Evolutionary conservation across 2,329 filamentous ascomycete genomes (phyloP), one percentile per base, ranked within the genome.

Genomic region (Epichloe sp.): DNA sequence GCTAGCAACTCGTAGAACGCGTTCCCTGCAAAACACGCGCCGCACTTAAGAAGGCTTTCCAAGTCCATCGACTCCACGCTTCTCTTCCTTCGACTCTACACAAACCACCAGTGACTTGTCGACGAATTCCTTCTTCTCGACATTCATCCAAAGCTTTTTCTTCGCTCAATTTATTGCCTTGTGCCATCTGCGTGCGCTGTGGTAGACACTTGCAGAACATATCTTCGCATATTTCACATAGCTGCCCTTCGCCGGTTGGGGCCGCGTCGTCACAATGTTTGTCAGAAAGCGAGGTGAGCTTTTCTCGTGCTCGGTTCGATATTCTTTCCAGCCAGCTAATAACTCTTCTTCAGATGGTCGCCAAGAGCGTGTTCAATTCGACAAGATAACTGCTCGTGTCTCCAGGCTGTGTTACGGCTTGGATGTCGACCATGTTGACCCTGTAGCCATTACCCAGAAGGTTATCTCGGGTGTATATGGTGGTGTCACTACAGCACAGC

Each of bases 401-500:
- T 97, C 93, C 45, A 83, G 93, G 64, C 78, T 98, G 65, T 98
- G 93, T 80, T 98, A 98, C 71, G 91, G 91, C 59, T 85, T 98
- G 53, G 93, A 98, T 67, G 81, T 86, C 48, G 91, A 79, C 61
- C 93, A 98, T 75, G 88, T 98, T 63, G 93, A 98, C 73, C 88
- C 93, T 52, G 93, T 94, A 58, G 89, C 91, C 64, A 98, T 98
- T 68, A 98, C 93, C 54, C 90, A 95, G 75, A 98, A 97, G 74
- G 93, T 98, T 70, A 98, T 98, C 68, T 95, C 91, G 64, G 93
- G 93, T 76, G 93, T 98, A 59, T 98, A 98, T 71, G 90, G 95
- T 64, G 93, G 93, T 69, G 93, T 98, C 50, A 97, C 88, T 45
- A 98, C 93, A 44, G 79, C 95, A 56, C 90, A 98, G 74, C 80